A percentile compares a stretch with the other conserved stretches of the same genome.
These are phyloP conservation scores for Harrya chromipes DNA, from an alignment of 768 basidiomycete species.

Conservation along the genomic window DNA sequence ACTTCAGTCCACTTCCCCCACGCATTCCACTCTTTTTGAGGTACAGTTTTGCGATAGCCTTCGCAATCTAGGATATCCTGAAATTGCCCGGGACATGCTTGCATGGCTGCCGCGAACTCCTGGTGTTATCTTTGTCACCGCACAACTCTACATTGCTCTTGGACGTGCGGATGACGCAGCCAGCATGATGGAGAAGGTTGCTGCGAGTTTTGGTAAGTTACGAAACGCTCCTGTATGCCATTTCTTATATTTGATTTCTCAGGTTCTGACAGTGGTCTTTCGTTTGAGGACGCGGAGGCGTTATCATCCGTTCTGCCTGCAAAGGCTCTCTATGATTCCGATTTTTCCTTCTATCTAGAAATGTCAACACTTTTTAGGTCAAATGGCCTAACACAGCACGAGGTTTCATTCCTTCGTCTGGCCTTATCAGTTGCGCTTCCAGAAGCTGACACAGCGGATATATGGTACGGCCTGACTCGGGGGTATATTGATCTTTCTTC, in stretches of 20 bases:
- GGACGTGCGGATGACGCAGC: slow-evolving; percentile 75
- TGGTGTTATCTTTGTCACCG: slow-evolving; percentile 69
- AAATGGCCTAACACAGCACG: slow-evolving; percentile 50
- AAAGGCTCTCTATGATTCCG: slow-evolving; percentile 52
- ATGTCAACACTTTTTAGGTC: slow-evolving; percentile 71
- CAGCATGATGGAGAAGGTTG: slow-evolving; percentile 66
- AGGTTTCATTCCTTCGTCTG: slow-evolving; percentile 72
- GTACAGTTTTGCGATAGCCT: slow-evolving; percentile 70
- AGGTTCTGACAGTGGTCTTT: slow-evolving; percentile 51
- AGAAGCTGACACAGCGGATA: slow-evolving; percentile 53
- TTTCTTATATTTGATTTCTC: slow-evolving; percentile 7
- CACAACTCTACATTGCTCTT: slow-evolving; percentile 60
- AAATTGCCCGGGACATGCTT: slow-evolving; percentile 60
- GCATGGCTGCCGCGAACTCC: slow-evolving; percentile 80
- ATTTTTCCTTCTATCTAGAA: slow-evolving; percentile 76
- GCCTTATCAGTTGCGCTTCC: slow-evolving; percentile 69
- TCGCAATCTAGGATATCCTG: slow-evolving; percentile 57
- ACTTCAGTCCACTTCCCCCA: slow-evolving; percentile 64
- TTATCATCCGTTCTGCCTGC: slow-evolving; percentile 60
- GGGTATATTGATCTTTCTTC: slow-evolving; percentile 67
- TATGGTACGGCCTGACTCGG: slow-evolving; percentile 80
- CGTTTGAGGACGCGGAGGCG: slow-evolving; percentile 61
- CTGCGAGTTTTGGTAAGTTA: slow-evolving; percentile 68
- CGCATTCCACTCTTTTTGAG: slow-evolving; percentile 65
- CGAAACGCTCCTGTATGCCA: slow-evolving; percentile 1